Percentiles rank a stretch among this genome's conserved stretches.
These are phyloP conservation scores for Mortierella polycephala DNA, from an alignment of 371 early-diverging fungal genomes.

Conservation along the genomic window DNA sequence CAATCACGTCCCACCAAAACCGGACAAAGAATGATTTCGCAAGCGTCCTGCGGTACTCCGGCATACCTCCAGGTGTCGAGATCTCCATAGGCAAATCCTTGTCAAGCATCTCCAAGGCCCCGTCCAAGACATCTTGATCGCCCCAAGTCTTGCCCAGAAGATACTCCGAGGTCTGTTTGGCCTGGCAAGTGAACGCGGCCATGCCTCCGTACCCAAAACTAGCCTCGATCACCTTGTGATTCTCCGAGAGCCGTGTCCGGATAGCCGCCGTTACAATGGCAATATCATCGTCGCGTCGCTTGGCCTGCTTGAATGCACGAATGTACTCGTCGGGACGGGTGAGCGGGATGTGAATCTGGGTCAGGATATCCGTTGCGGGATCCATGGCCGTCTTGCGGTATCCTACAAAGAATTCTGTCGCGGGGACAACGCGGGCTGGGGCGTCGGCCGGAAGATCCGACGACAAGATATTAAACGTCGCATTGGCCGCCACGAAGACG, in stretches of 20 bases:
- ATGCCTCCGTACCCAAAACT: slow-evolving; percentile 3
- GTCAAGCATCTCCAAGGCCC: background rate
- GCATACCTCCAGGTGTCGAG: slow-evolving; percentile 1
- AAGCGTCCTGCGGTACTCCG: background rate
- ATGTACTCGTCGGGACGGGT: slow-evolving; percentile 1
- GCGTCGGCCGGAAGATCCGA: background rate
- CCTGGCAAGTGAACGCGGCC: slow-evolving; percentile 1
- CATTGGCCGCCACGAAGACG: background rate
- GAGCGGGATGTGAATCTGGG: background rate
- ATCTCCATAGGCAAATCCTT: background rate
- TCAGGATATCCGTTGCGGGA: background rate
- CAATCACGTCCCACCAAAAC: slow-evolving; percentile 3
- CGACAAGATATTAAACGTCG: background rate
- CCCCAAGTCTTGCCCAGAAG: slow-evolving; percentile 1
- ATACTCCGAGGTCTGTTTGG: background rate
- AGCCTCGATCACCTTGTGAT: background rate
- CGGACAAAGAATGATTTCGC: slow-evolving; percentile 4
- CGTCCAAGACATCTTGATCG: background rate
- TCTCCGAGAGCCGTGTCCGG: background rate
- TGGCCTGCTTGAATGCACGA: slow-evolving; percentile 1
- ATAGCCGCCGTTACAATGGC: slow-evolving; percentile 1
- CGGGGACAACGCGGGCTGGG: background rate
- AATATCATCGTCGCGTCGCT: slow-evolving; percentile 3
- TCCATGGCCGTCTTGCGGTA: background rate
- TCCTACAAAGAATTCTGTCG: background rate